Evolutionary conservation across 805 yeast genomes (phyloP).

Genomic region (Ogataea populi-albae): DNA sequence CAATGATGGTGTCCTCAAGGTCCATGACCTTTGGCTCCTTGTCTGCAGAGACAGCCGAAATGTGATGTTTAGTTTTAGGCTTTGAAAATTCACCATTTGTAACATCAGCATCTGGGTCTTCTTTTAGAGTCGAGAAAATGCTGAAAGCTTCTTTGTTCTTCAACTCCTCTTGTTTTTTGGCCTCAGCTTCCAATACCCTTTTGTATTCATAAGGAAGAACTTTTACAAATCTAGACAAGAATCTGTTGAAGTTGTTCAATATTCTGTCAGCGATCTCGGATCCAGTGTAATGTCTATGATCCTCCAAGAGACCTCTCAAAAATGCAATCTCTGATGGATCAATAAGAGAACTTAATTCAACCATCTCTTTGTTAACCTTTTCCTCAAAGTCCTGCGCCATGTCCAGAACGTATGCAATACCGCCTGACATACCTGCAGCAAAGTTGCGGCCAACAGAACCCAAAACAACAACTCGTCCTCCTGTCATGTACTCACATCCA

Average conservation of each 20-base stretch:
- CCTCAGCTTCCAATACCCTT: constrained; percentile 79
- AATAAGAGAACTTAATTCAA: constrained; percentile 69
- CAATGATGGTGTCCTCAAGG: constrained; percentile 83
- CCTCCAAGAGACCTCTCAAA: constrained; percentile 88
- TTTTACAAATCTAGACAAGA: constrained; percentile 85
- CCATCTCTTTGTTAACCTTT: constrained; percentile 76
- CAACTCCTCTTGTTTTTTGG: constrained; percentile 58
- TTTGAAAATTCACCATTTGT: constrained; percentile 83
- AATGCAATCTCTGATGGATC: constrained; percentile 94
- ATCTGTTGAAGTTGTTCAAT: constrained; percentile 81
- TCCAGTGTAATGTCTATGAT: constrained; percentile 91
- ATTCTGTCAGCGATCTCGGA: constrained; percentile 86
- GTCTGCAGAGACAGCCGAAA: constrained; percentile 26
- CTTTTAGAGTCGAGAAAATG: constrained; percentile 68
- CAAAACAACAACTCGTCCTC: constrained; percentile 93
- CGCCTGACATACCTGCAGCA: constrained; percentile 99
- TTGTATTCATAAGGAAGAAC: constrained; percentile 91
- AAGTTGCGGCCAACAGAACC: constrained; percentile 90
- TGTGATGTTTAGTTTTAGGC: constrained; percentile 40
- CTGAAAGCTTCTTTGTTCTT: constrained; percentile 62
- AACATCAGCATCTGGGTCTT: constrained; percentile 80
- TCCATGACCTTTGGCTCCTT: constrained; percentile 85
- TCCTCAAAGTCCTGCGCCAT: constrained; percentile 88
- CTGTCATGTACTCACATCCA: constrained; percentile 99
- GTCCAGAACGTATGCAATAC: constrained; percentile 94